Evolutionary conservation across 139 green algal genomes (phyloP), one percentile per base, ranked within the genome.

Genomic region (Chlorella vulgaris): DNA sequence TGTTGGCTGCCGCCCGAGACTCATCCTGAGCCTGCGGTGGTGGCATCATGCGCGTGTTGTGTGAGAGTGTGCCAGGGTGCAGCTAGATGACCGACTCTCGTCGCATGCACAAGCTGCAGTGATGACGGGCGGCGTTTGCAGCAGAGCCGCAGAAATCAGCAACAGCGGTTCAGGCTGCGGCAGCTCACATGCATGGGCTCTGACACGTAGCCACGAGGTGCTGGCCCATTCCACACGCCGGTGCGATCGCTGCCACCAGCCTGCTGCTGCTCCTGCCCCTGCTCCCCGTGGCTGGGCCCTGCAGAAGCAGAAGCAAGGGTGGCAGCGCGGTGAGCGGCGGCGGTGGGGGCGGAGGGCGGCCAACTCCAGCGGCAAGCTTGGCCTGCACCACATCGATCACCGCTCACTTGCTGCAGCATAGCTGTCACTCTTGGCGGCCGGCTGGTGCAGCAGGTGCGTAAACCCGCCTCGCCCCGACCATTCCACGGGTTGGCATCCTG

Each of bases 171-270:
- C n/a, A n/a, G n/a, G n/a, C n/a, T n/a, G n/a, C n/a, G n/a, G n/a
- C n/a, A n/a, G n/a, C 69, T 51, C 81, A 85, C 74, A 76, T 86
- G 76, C 47, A 65, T 77, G 36, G 77, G 83, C 69, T 69, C 24
- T 28, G 58, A 66, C 24, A 70, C 47, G 43, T 78, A 81, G 31
- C 91, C 91, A 3, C 51, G n/a, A 0, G 93, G 93, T 8, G 93
- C 93, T 19, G 93, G 88, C n/a, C 93, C 93, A 55, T 95, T 90
- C 93, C 93, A 97, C 0, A 86, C 91, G 35, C 92, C 93, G 0
- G 90, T 94, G 10, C 87, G 85, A 6, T 88, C 92, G 83, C 90
- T 67, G 43, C 51, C 33, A 43, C 58, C 63, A 31, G 73, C 71
- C 55, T 60, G 50, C n/a, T 58, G 39, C 39, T 58, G 24, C 58